Percentiles rank a stretch among this genome's conserved stretches.
Conservation (phyloP, 306 rosid genomes). For the Arachis stenosperma region DNA sequence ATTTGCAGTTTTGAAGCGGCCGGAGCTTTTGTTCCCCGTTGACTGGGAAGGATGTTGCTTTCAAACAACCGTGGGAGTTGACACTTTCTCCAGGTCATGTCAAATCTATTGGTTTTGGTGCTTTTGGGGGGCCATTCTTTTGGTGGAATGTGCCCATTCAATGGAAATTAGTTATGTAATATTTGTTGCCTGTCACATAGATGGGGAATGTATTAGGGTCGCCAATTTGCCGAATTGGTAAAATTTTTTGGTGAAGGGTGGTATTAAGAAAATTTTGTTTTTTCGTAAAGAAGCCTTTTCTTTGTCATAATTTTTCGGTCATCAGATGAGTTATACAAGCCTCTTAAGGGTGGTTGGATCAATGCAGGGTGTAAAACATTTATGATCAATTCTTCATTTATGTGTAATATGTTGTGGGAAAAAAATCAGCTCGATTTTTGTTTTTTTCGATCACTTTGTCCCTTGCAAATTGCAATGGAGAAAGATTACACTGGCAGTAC, state of each 20-base stretch:
- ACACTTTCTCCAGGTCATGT: conserved; percentile 40
- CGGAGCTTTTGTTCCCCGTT: conserved; percentile 40
- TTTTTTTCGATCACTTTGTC: too few relatives aligned
- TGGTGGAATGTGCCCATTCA: conserved; percentile 34
- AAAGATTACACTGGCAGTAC: too few relatives aligned
- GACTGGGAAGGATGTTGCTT: conserved; percentile 37
- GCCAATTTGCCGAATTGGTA: conserved; percentile 52
- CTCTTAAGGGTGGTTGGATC: conserved; percentile 42
- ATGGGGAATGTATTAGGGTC: conserved; percentile 49
- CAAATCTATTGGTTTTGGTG: conserved; percentile 40
- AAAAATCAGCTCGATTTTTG: conserved; percentile 30
- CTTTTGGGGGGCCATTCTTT: conserved; percentile 23
- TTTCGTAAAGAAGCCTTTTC: conserved; percentile 1
- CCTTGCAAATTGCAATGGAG: background rate
- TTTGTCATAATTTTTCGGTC: conserved; percentile 33
- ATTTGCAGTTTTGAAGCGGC: conserved; percentile 52
- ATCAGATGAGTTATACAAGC: conserved; percentile 48
- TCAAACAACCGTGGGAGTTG: conserved; percentile 40
- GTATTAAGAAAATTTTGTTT: conserved; percentile 34
- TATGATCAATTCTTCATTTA: conserved; percentile 48
- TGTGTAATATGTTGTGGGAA: conserved; percentile 43
- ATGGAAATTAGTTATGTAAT: conserved; percentile 40
- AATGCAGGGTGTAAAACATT: conserved; percentile 52
- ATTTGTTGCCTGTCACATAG: conserved; percentile 50
- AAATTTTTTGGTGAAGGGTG: conserved; percentile 42